Evolutionary conservation across 2,329 filamentous ascomycete genomes (phyloP), one percentile per base, ranked within the genome.

Genomic region (Colletotrichum sp.): DNA sequence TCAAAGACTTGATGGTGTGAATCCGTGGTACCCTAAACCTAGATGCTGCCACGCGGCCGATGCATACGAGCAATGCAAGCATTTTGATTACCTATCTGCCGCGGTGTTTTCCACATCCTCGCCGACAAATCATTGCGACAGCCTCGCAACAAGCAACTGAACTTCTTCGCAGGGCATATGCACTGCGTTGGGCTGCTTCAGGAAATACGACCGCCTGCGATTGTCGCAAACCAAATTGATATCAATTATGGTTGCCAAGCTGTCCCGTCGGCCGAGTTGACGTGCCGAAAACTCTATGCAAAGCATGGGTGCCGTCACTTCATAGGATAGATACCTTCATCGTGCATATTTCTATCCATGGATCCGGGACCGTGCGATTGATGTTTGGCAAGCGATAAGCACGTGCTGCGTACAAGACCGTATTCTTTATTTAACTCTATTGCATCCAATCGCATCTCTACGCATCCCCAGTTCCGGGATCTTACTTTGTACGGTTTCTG

Each of bases 171-270:
- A 49, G n/a, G n/a, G 9, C n/a, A 12, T 49, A 49, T 21, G n/a
- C 44, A 49, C 10, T 21, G n/a, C n/a, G 6, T 13, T 49, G 12
- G 0, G n/a, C n/a, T 21, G 44, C 44, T 49, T 13, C 44, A 21
- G 39, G 1, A 44, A 21, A 7, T 8, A 5, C 0, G 10, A 49
- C 44, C 10, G n/a, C 44, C n/a, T 13, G 0, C n/a, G 10, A 13
- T 49, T 13, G 6, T 21, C n/a, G n/a, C n/a, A 49, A 13, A 21
- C 1, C 10, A 49, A 49, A 13, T 49, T 49, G n/a, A 12, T 49
- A 0, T 7, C 6, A 49, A 0, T 21, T 18, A 49, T 49, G 6
- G 6, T 21, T 49, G 44, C n/a, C n/a, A 49, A 49, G 44, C 0
- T 21, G 5, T 49, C 44, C 10, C n/a, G 10, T 13, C 44, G 44